Conservation (phyloP, 345 rosid species). For the Populus simonii region DNA sequence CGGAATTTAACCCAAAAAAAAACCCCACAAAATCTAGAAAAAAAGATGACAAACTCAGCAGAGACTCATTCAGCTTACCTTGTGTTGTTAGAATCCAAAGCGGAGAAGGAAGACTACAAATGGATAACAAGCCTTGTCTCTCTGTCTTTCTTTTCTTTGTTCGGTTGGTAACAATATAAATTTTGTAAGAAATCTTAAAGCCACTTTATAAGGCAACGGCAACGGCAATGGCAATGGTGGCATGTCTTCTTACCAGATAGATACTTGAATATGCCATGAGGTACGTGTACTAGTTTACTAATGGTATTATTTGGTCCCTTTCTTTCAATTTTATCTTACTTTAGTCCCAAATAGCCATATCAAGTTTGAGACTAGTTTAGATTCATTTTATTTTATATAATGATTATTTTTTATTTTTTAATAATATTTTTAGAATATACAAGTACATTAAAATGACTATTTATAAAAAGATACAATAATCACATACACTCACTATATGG, state of each 20-base stretch:
- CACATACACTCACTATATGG: no score
- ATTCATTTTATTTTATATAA: no score
- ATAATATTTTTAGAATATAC: no score
- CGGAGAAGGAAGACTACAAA: background rate
- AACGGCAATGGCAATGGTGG: no score
- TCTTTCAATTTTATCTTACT: background rate
- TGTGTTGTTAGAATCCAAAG: background rate
- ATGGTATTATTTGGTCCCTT: background rate
- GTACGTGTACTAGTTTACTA: background rate
- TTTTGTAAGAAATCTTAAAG: background rate
- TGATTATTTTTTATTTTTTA: no score
- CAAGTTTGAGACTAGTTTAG: no score
- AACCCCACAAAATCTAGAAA: background rate
- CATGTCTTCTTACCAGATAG: background rate
- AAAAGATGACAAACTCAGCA: background rate
- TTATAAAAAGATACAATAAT: no score
- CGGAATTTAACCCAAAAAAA: background rate
- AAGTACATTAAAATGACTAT: no score
- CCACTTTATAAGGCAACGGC: background rate
- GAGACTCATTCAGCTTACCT: background rate
- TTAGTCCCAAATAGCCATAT: background rate
- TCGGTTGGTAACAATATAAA: background rate
- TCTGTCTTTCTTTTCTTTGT: background rate
- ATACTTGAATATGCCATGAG: background rate
- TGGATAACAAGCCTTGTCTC: background rate